phyloP scores from a whole-genome alignment of 2,329 filamentous ascomycete species.

The Colletotrichum limetticola region DNA sequence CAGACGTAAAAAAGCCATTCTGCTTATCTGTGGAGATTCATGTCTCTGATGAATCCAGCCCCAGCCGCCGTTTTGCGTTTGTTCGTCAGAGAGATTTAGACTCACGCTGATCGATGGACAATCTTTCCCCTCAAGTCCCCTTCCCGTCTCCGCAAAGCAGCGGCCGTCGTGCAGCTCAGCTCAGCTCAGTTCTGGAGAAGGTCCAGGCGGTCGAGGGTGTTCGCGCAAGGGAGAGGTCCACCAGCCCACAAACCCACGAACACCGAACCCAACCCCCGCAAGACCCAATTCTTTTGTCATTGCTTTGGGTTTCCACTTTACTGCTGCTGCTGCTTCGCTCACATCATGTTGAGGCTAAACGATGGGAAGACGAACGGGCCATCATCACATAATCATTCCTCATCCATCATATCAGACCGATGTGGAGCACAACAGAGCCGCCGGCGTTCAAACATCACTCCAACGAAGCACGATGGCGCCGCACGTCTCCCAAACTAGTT shows the following conservation, averaged over 20 bases:
- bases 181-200: background rate
- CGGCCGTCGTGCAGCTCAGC: background rate
- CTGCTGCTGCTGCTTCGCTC: conserved; percentile 3
- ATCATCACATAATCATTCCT: background rate
- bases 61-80: conserved; percentile 1
- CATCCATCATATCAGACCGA: conserved; percentile 3
- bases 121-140: no score
- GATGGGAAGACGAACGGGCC: background rate
- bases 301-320: background rate
- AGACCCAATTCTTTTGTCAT: background rate
- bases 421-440: conserved; percentile 8
- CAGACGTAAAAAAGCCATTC: background rate
- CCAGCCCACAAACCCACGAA: background rate
- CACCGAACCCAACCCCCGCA: conserved; percentile 3
- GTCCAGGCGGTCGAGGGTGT: background rate
- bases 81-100: background rate
- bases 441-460: background rate
- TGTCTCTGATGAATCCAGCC: background rate
- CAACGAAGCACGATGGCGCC: background rate
- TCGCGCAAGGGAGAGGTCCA: no score
- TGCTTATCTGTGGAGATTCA: background rate
- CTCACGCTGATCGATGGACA: background rate
- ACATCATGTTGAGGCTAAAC: background rate
- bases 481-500: background rate
- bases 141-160: background rate